A percentile compares a stretch with the other conserved stretches of the same genome.
phyloP scores from a whole-genome alignment of 345 rosid genomes.

The Abelmoschus esculentus region DNA sequence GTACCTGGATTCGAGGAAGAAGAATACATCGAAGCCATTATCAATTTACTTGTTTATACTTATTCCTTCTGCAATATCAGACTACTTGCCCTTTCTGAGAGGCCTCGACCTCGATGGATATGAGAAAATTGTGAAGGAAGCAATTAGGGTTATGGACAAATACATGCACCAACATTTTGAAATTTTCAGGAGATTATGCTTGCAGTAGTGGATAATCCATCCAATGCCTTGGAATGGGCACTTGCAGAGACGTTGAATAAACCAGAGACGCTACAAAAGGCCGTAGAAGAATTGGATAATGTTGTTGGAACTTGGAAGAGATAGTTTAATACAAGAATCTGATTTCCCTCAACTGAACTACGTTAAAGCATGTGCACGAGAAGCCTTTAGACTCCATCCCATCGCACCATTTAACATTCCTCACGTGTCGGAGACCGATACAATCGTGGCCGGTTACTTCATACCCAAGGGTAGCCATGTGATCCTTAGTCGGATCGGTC shows the following conservation, averaged over 20 bases:
- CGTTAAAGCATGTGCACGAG: slow-evolving; percentile 25
- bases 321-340: slow-evolving; percentile 25
- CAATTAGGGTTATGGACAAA: background rate
- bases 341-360: slow-evolving; percentile 20
- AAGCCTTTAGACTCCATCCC: slow-evolving; percentile 29
- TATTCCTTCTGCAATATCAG: background rate
- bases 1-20: background rate
- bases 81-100: background rate
- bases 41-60: background rate
- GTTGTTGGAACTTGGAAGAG: slow-evolving; percentile 30
- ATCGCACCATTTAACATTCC: slow-evolving; percentile 12
- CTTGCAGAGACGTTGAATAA: slow-evolving; percentile 27
- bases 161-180: background rate
- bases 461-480: slow-evolving; percentile 25
- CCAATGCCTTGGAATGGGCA: slow-evolving; percentile 18
- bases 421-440: slow-evolving; percentile 14
- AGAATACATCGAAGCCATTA: background rate
- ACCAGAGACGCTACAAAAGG: slow-evolving; percentile 16
- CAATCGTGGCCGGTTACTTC: slow-evolving; percentile 2
- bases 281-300: slow-evolving; percentile 19
- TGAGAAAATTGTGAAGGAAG: background rate
- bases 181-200: background rate
- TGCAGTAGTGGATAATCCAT: background rate
- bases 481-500: slow-evolving; percentile 16
- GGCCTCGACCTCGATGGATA: background rate